Percentiles rank a stretch among this genome's conserved stretches.
Conservation (phyloP, 495 filamentous ascomycete genomes). For the Hypoxylon subgilvum region DNA sequence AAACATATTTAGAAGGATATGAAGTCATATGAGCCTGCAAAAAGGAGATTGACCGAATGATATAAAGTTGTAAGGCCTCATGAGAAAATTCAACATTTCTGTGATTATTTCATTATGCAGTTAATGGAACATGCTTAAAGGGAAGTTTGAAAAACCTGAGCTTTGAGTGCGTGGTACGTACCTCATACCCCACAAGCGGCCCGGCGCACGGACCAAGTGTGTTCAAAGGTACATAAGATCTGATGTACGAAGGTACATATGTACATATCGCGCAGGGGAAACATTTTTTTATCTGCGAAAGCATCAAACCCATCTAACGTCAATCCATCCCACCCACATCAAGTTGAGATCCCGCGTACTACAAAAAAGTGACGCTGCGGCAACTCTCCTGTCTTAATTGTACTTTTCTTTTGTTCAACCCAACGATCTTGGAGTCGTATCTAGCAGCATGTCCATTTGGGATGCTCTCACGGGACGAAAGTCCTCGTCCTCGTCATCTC, state of each 20-base stretch:
- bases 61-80: too few species aligned
- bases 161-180: neutral
- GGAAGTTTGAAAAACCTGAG: neutral
- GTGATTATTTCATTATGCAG: neutral
- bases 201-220: constrained; percentile 18
- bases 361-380: constrained; percentile 1
- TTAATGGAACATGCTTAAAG: neutral
- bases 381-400: too few species aligned
- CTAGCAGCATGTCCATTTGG: constrained; percentile 76
- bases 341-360: constrained; percentile 23
- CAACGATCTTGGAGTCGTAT: neutral
- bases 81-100: neutral
- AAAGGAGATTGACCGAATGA: neutral
- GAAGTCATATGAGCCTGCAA: neutral
- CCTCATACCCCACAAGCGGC: neutral
- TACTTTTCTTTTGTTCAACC: constrained; percentile 3
- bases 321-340: constrained; percentile 1
- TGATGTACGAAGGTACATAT: constrained; percentile 23
- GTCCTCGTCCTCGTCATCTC: constrained; percentile 56
- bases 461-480: constrained; percentile 85
- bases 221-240: too few species aligned
- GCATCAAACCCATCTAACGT: constrained; percentile 19
- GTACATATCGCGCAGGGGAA: constrained; percentile 4
- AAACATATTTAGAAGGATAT: constrained; percentile 1
- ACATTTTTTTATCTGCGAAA: constrained; percentile 8